Evolutionary conservation across 768 basidiomycete species (phyloP), one percentile per base, ranked within the genome.

Genomic region (Leucocoprinus leucothites): DNA sequence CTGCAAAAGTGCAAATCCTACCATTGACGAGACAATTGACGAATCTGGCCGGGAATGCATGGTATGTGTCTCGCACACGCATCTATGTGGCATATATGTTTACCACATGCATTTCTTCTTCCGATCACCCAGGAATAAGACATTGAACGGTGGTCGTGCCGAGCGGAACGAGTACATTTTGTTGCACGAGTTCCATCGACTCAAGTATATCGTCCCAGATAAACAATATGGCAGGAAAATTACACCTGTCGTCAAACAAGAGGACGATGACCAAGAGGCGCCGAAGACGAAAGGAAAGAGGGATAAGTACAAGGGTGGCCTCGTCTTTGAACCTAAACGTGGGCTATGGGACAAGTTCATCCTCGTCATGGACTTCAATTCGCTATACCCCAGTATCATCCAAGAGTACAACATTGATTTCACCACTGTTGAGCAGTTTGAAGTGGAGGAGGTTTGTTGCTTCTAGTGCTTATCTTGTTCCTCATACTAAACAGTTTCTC

Each of bases 311-410:
- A 97, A 98, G 72, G 97, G 97, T 68, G 97, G 97, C 70, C 79
- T 98, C 50, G 97, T 99, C 18, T 94, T 99, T 60, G 92, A 97
- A 56, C 97, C 97, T 1, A 95, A 97, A 73, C 79, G 91, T 51
- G 93, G 95, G 9, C 75, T 99, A 38, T 98, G 93, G 91, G 97
- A 98, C 75, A 95, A 87, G 63, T 97, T 80, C 66, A 90, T 98
- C 70, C 80, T 99, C 16, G 97, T 99, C 70, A 99, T 99, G 97
- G 97, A 99, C 70, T 99, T 98, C 85, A 99, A 99, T 71, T 97
- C 94, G 58, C 78, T 99, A 53, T 99, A 99, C 67, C 97, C 97
- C 5, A 94, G 91, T 68, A 99, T 99, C 75, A 99, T 99, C 46
- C 97, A 98, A 65, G 97, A 99, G 76, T 99, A 91, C 67, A 98